Evolutionary conservation across 257 asterid genomes (phyloP), one percentile per base, ranked within the genome.

Genomic region (Nicotiana sylvestris): DNA sequence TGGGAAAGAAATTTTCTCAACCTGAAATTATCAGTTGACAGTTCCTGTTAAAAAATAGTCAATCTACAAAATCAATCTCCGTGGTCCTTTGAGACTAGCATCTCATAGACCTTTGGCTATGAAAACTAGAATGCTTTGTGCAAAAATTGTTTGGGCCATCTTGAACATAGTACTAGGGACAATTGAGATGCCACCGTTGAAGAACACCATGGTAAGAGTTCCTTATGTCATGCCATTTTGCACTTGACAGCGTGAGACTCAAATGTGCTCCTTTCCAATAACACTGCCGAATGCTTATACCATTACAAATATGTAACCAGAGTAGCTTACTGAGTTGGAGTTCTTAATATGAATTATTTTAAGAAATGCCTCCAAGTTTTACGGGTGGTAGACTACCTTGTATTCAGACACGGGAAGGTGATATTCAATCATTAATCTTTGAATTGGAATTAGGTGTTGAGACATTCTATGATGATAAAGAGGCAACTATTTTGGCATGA

Each of bases 11-110:
- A 92, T 82, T 81, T 89, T 91, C 87, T 93, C 95, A 83, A 94
- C 98, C 99, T 94, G 98, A 91, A 93, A 92, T 90, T 87, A 87
- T 90, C 90, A 91, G 87, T 92, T 83, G 90, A 91, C 81, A 93
- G 91, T 79, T 90, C 94, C 93, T 87, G 93, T 91, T 91, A 92
- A 94, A 93, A 85, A 85, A 86, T 89, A 92, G 90, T 87, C 87
- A 89, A 88, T 87, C 87, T 89, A 79, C 74, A 86, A 86, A 83
- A 92, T 89, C 93, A 91, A 89, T 84, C 86, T 83, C 82, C 68
- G 79, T 78, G 85, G 56, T 53, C 85, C 82, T 57, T 78, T 78
- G 76, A 87, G 84, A 81, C 58, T 70, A 49, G 72, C 49, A 77
- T 83, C 82, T 86, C 79, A 65, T 58, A 76, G 83, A 78, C 30